Base-by-base conservation (phyloP, 176 grass and related monocot species). In the Hsuehochloa calcarea region DNA sequence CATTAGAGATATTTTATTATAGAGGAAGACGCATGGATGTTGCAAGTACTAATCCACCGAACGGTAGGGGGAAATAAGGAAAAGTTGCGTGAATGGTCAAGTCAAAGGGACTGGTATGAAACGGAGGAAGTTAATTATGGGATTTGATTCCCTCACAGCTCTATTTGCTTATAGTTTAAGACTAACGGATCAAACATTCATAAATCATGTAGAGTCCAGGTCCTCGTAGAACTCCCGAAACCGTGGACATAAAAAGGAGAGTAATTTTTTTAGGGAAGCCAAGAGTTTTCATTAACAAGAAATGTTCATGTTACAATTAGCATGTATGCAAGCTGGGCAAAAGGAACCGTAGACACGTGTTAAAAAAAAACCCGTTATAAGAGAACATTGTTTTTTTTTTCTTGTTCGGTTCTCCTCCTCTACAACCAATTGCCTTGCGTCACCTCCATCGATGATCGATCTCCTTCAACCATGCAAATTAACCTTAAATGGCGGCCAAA, bases 11-110 rank as follows among this genome's bases (percentile, higher is more conserved):
- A 50, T 50, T 50, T 50, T 4, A 50, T 16, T 16, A 50, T 16
- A 50, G 22, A 86, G 80, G 80, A 87, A 90, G 89, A 39, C 83
- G 47, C 84, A 43, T 6, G 67, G 79, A 78, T 46, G 72, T 27
- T 87, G 75, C 67, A 56, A 82, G 35, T 40, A 67, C 55, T 43
- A 29, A 78, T 60, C 88, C 56, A 79, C 67, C 49, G 79, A 83
- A 83, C 62, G 72, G 16, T 5, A 3, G 77, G 59, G 66, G 27
- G 26, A 10, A 4, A 26, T 17, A 37, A 40, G 31, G 50, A 41
- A 12, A 72, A 73, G 49, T 59, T 66, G 73, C 5, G 3, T 10
- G 78, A 34, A 40, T 31, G 45, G 84, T 79, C 17, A 73, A 83
- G 84, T 90, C 89, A 83, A 84, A 84, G 10, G 67, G 49, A 45